Conservation (phyloP, 2,329 filamentous ascomycete species). For the Phialemoniopsis sp. region DNA sequence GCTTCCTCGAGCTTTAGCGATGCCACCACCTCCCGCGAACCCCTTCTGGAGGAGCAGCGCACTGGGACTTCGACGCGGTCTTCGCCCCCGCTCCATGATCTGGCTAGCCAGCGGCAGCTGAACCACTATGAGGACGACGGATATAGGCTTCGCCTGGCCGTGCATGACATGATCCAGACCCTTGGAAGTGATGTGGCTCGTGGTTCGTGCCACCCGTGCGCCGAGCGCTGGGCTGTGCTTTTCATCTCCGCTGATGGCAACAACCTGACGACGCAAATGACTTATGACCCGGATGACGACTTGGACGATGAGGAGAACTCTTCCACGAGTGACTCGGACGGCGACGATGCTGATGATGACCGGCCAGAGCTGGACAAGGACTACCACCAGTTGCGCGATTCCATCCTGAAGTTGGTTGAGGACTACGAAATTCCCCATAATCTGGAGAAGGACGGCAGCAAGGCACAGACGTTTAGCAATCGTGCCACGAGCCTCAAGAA, state of each 20-base stretch:
- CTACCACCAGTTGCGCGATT: constrained; percentile 76
- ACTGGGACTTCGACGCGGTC: constrained; percentile 47
- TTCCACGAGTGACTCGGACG: constrained; percentile 55
- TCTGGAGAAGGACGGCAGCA: constrained; percentile 53
- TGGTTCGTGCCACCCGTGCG: constrained; percentile 72
- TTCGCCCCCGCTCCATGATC: constrained; percentile 46
- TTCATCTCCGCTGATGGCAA: constrained; percentile 74
- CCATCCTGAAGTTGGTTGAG: constrained; percentile 74
- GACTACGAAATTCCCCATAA: constrained; percentile 77
- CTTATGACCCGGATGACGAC: constrained; percentile 64
- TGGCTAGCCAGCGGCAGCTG: constrained; percentile 34
- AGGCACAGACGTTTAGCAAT: constrained; percentile 63
- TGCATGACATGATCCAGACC: constrained; percentile 66
- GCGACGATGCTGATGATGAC: constrained; percentile 56
- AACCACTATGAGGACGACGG: constrained; percentile 61
- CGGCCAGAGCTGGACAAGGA: constrained; percentile 68
- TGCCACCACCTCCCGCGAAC: constrained; percentile 60
- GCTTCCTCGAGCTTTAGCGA: constrained; percentile 71
- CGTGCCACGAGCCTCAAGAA: constrained; percentile 59
- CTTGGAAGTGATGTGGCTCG: constrained; percentile 61
- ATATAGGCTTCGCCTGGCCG: constrained; percentile 59
- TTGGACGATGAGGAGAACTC: constrained; percentile 59
- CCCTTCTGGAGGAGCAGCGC: constrained; percentile 52
- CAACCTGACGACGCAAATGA: constrained; percentile 66
- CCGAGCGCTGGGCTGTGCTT: constrained; percentile 77